Evolutionary conservation across 2,329 filamentous ascomycete genomes (phyloP), one percentile per base, ranked within the genome.

Genomic region (Elsinoe arachidis): DNA sequence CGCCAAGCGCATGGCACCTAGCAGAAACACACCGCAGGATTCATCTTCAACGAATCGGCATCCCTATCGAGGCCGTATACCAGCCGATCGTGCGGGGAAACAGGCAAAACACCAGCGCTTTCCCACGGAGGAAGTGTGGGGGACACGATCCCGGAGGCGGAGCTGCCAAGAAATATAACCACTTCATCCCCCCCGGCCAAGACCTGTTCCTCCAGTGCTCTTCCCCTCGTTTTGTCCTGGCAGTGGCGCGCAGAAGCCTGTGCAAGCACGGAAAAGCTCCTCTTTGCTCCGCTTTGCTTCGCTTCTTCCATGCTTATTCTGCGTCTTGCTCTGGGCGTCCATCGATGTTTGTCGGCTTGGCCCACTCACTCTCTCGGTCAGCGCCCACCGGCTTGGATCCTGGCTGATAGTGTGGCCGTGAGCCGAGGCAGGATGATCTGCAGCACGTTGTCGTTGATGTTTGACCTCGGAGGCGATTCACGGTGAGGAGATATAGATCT

Each of bases 81-180:
- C 46, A 26, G 46, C 17, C 46, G 46, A 51, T 51, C 46, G 46
- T 51, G 46, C 46, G 46, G 46, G 46, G 46, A 51, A 51, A 35
- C 10, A 35, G 26, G n/a, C n/a, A 15, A 34, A 51, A n/a, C 38
- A 41, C 38, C n/a, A 15, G 14, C n/a, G 11, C 26, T 30, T 30
- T 41, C n/a, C 38, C 11, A 26, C 3, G 46, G 26, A 51, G 46
- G 46, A 51, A 30, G 15, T 21, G 26, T 51, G 46, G 23, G 46
- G 46, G 17, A 51, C 26, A 30, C 26, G 26, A 30, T 30, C 26
- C 26, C 7, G 46, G 46, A 26, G 19, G 46, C 46, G 46, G 46
- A 51, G 21, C 41, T 51, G 46, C 46, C 46, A 51, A 51, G 46
- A 14, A 12, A 23, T 46, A 23, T 26, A 10, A 19, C 26, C 41